Percentiles rank a stretch among this genome's conserved stretches.
phyloP scores from a whole-genome alignment of 1,284 basidiomycete genomes.

The Schizopora paradoxa region DNA sequence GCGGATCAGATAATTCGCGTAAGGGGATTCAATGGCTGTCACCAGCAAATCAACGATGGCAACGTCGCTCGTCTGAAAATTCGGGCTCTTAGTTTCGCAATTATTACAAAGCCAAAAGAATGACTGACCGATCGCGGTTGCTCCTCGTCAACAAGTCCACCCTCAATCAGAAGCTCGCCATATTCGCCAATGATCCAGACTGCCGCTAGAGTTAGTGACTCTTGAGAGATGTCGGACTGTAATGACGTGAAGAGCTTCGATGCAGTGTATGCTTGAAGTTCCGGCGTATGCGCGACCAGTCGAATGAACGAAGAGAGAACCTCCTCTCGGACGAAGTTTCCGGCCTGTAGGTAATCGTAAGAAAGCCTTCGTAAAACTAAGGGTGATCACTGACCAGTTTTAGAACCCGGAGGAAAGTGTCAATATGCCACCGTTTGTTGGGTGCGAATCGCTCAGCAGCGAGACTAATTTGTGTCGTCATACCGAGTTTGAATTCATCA shows the following conservation, averaged over 20 bases:
- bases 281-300: constrained; percentile 94
- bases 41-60: constrained; percentile 86
- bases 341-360: constrained; percentile 55
- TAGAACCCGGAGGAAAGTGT: constrained; percentile 90
- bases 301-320: constrained; percentile 94
- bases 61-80: constrained; percentile 63
- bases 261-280: constrained; percentile 93
- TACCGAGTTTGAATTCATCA: constrained; percentile 96
- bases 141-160: constrained; percentile 87
- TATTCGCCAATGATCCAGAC: constrained; percentile 99
- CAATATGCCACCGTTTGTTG: constrained; percentile 99
- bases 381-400: constrained; percentile 63
- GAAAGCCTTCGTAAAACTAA: neutral
- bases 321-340: constrained; percentile 97
- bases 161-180: constrained; percentile 84
- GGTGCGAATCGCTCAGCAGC: constrained; percentile 97
- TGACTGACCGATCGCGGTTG: constrained; percentile 59
- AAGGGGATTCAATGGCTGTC: constrained; percentile 89
- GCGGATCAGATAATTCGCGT: constrained; percentile 85
- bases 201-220: constrained; percentile 87
- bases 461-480: constrained; percentile 96
- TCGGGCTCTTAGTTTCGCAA: constrained; percentile 5
- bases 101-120: neutral
- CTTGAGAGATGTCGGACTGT: constrained; percentile 91
- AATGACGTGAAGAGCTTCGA: constrained; percentile 90